Base-by-base conservation (phyloP, 257 asterid genomes). In the Linderniella brevidens region DNA sequence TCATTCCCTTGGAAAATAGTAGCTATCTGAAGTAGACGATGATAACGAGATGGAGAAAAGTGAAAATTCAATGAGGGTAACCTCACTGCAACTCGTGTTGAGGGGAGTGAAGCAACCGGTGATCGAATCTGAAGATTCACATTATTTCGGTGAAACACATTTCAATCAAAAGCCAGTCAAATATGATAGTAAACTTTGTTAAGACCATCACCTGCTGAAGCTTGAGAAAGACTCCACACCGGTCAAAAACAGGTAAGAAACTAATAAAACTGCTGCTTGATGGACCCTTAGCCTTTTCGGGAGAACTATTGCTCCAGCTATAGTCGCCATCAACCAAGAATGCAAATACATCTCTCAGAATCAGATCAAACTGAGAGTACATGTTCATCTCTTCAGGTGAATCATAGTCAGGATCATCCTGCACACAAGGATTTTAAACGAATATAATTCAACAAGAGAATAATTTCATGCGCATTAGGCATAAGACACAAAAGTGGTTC, bases 1-100 rank as follows among this genome's bases (percentile, higher is more conserved):
- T 71, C 74, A 42, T 70, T 77, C 44, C 69, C 82, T 66, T 80
- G 83, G 64, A 88, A 88, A 55, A 70, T 59, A 65, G 75, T 88
- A 38, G 63, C 92, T 49, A 88, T 76, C 81, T 84, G 83, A 87
- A 88, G 76, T 58, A 88, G 63, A 46, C 98, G 95, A 70, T 88
- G 98, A 73, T 80, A 88, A 50, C 98, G 92, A 53, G 98, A 78
- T 35, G 98, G 98, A 50, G 98, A 88, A 61, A 84, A 88, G 66
- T 84, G 93, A 58, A 88, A 69, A 41, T 90, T 90, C 35, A 88
- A 50, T 48, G 94, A 84, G 32, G 98, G 96, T 43, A 88, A 73
- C 55, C 94, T 76, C 77, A 84, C 58, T 37, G 98, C 82, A 58
- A 84, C 65, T 70, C 96, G 78, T 19, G 80, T 84, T 38, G 83